Base-by-base conservation (phyloP, 108 stramenopile species). In the Nitzschia putrida region DNA sequence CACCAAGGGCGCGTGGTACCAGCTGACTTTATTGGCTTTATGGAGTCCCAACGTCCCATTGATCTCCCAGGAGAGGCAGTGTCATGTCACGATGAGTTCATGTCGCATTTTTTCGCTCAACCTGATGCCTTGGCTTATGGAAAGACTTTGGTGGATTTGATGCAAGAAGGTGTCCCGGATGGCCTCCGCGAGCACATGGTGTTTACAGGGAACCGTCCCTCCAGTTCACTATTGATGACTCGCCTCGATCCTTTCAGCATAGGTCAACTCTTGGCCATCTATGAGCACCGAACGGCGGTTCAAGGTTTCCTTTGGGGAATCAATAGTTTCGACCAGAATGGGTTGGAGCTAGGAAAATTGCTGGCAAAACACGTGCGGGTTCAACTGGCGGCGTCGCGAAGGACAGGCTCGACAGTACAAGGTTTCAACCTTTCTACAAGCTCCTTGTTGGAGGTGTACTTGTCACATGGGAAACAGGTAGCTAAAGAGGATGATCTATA, bases 81-180 rank as follows among this genome's bases (percentile, higher is more conserved):
- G 4, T 79, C 90, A 24, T 93, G 95, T 81, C 99, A 99, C 74
- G 99, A 99, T 79, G 98, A 98, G 77, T 88, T 98, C 51, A 99
- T 99, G 99, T 82, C 86, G 57, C 95, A 99, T 79, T 99, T 99
- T 74, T 99, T 99, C 79, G 97, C 97, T 8, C 98, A 99, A 73
- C 98, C 98, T 6, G 99, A 99, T 83, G 98, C 98, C 0, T 77
- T 99, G 45, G 99, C 98, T 8, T 79, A 83, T 56, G 98, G 98
- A 44, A 93, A 91, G 71, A 88, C 89, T 0, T 57, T 85, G 13
- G 87, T 83, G 38, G 97, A 98, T 73, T 74, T 98, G 45, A 81
- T 88, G 42, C 87, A 84, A 56, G 99, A 97, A 71, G 97, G 95
- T 11, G 94, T 97, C 18, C 87, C 81, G 18, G 88, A 86, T 37